A percentile compares a stretch with the other conserved stretches of the same genome.
These are phyloP conservation scores for Scortechinia acanthostroma DNA, from an alignment of 2,329 filamentous ascomycete species.

Conservation along the genomic window DNA sequence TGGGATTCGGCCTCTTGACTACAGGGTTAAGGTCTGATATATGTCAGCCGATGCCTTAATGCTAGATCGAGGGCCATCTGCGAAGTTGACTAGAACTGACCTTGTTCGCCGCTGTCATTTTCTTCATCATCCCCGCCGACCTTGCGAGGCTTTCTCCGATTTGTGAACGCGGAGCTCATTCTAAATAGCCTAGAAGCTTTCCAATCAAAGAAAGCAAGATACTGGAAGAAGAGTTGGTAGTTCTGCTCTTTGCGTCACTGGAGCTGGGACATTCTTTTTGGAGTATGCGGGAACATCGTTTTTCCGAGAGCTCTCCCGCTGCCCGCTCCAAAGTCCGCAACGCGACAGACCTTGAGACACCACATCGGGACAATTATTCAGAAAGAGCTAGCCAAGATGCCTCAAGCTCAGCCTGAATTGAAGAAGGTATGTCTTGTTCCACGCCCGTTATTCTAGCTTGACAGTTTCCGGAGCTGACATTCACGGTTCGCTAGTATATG, in stretches of 20 bases:
- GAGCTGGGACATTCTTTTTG: constrained; percentile 10
- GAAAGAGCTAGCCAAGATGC: constrained; percentile 57
- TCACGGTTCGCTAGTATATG: constrained; percentile 65
- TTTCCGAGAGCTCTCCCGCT: constrained; percentile 15
- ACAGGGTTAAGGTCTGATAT: neutral
- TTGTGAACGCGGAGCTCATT: neutral
- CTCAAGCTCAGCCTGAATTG: constrained; percentile 95
- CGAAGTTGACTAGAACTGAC: neutral
- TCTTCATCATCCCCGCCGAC: neutral
- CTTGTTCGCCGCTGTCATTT: neutral
- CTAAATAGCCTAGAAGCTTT: neutral
- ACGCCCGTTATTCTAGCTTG: neutral
- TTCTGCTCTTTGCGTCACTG: constrained; percentile 1
- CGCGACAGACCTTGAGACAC: constrained; percentile 10
- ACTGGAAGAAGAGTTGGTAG: neutral
- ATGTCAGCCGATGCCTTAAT: neutral
- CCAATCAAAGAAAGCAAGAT: neutral
- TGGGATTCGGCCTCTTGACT: neutral
- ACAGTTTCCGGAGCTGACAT: constrained; percentile 5
- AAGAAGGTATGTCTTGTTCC: constrained; percentile 69
- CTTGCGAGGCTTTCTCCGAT: neutral
- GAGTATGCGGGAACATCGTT: constrained; percentile 20
- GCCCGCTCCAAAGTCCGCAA: constrained; percentile 5
- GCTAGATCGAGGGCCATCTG: neutral
- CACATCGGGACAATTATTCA: constrained; percentile 7